A percentile compares a stretch with the other conserved stretches of the same genome.
phyloP scores from a whole-genome alignment of 2,329 filamentous ascomycete genomes.

The Ambrosiella cleistominuta region DNA sequence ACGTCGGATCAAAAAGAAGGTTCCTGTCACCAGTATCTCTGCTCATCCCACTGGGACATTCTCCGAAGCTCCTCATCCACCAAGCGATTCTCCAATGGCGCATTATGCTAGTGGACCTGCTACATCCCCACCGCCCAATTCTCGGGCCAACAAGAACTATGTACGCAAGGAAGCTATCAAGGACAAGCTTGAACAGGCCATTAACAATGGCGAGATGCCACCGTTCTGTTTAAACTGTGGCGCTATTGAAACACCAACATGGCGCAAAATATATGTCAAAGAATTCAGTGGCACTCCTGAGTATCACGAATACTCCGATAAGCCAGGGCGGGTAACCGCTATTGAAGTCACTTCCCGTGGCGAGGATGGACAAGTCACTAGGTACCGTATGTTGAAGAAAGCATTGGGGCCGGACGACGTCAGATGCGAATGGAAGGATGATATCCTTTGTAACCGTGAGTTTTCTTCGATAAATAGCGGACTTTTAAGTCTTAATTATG shows the following conservation, averaged over 20 bases:
- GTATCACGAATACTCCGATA: conserved; percentile 53
- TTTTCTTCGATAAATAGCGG: conserved; percentile 17
- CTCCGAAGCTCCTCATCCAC: conserved; percentile 25
- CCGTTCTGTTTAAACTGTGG: conserved; percentile 86
- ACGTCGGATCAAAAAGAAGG: background rate
- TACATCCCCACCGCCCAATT: conserved; percentile 20
- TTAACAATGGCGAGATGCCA: conserved; percentile 69
- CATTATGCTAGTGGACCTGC: conserved; percentile 15
- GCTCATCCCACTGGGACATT: conserved; percentile 22
- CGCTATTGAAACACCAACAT: conserved; percentile 87
- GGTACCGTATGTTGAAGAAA: conserved; percentile 67
- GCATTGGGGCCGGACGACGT: conserved; percentile 43
- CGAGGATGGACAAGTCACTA: conserved; percentile 40
- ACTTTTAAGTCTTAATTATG: conserved; percentile 14
- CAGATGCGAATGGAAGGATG: conserved; percentile 49
- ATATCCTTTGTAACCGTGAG: conserved; percentile 75
- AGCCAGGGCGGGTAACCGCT: conserved; percentile 55
- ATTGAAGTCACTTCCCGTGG: conserved; percentile 51
- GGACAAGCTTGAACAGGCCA: conserved; percentile 41
- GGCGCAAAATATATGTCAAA: conserved; percentile 84
- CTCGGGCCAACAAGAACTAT: conserved; percentile 42
- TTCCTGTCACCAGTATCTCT: background rate
- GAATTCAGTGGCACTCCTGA: conserved; percentile 51
- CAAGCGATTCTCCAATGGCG: conserved; percentile 24
- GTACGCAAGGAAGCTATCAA: conserved; percentile 45